Evolutionary conservation across 2,329 filamentous ascomycete genomes (phyloP), one percentile per base, ranked within the genome.

Genomic region (Aureobasidium sp.): DNA sequence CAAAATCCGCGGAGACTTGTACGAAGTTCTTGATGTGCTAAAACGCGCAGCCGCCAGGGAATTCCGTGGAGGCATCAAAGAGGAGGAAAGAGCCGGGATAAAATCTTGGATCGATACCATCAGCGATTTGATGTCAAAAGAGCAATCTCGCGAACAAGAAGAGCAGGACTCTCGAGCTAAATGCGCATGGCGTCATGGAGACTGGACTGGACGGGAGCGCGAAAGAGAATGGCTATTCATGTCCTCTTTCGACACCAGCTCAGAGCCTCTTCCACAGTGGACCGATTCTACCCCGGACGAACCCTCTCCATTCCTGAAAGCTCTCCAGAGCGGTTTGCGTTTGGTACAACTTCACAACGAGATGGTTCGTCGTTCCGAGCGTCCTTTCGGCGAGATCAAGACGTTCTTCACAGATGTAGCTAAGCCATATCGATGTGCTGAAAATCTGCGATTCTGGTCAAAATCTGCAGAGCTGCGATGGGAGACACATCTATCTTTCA

Each of bases 401-500:
- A 83, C 83, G 10, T 97, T 88, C 74, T 94, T 97, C 73, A 87
- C 86, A n/a, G 91, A 99, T 73, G 93, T 94, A 10, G 87, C 85
- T 63, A 97, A 97, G 76, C 94, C 94, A 0, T 99, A 99, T 73
- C 88, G 94, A 53, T 87, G 87, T 65, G 91, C 92, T 3, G 94
- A 99, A 68, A 99, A 99, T 73, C 81, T 99, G 64, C 85, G 91
- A 44, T 99, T 89, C 79, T 99, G 94, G 93, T 84, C 89, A 75
- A 99, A 99, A 78, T 94, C 93, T 1, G 91, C 92, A 8, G 92
- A 99, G 77, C 80, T 97, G 62, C 85, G 94, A 61, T 99, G 93
- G 87, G 94, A 97, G 75, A 84, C 92, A 42, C 83, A 89, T 67
- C 80, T 97, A 57, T 84, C 87, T 65, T 81, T 96, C 59, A 91